phyloP scores from a whole-genome alignment of 441 rosid genomes.

The Croton setiger region DNA sequence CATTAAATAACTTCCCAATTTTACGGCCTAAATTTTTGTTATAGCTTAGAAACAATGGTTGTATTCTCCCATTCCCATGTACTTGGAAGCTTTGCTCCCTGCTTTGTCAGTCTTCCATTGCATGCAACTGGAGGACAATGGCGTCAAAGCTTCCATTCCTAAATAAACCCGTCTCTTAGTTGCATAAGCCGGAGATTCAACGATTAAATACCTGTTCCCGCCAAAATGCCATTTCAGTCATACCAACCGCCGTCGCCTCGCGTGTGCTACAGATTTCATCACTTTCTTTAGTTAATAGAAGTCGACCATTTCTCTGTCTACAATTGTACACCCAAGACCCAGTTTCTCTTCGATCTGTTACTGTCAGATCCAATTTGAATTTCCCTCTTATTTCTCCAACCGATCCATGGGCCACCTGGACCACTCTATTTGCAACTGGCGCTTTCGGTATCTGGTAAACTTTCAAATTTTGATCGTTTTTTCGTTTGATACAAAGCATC shows the following conservation, averaged over 20 bases:
- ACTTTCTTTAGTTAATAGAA: conserved; percentile 14
- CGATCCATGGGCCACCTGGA: conserved; percentile 90
- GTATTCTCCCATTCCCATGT: background rate
- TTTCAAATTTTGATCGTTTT: background rate
- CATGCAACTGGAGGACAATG: conserved; percentile 27
- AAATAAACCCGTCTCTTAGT: conserved; percentile 14
- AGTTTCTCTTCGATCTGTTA: conserved; percentile 32
- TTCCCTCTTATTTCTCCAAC: conserved; percentile 64
- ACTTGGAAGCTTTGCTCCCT: background rate
- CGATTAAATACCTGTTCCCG: conserved; percentile 30
- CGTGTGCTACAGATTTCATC: conserved; percentile 12
- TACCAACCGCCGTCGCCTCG: background rate
- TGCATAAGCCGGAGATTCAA: conserved; percentile 22
- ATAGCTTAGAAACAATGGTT: background rate
- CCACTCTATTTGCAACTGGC: conserved; percentile 72
- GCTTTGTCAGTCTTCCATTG: background rate
- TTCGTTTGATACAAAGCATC: background rate
- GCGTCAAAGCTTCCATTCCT: conserved; percentile 35
- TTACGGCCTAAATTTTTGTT: too few species aligned
- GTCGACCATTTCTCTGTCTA: conserved; percentile 33
- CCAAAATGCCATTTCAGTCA: conserved; percentile 22
- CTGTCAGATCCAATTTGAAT: conserved; percentile 51
- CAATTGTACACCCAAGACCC: background rate
- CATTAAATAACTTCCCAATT: too few species aligned
- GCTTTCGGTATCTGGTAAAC: conserved; percentile 86